Base-by-base conservation (phyloP, 345 rosid genomes). In the Camelina neglecta region DNA sequence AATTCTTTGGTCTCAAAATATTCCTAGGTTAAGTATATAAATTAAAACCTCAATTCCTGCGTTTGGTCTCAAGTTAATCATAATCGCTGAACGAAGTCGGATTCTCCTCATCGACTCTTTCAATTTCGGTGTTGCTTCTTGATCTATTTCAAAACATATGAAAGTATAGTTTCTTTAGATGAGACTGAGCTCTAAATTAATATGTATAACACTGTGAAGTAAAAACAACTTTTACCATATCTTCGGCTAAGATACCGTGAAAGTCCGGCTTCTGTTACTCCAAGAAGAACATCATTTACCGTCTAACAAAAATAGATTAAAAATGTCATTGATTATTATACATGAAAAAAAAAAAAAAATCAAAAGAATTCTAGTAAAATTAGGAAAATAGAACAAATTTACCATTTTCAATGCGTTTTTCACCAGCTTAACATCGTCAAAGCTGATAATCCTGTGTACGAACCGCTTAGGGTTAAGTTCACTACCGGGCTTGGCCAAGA, bases 191-290 rank as follows among this genome's bases (percentile, higher is more conserved):
- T 50, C 15, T 1, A 59, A 35, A 56, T n/a, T 26, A 74, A 56
- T 45, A 44, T 61, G 9, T 35, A 45, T 42, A 29, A 8, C 8
- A 36, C 16, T 49, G 49, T 35, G 9, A 38, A 45, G 60, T 57
- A 13, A 35, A 56, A 11, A 11, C 3, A 55, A 53, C 0, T 9
- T 81, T 79, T 69, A 88, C 96, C 88, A 65, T 84, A 81, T 86
- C 78, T 85, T 53, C 90, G 75, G 49, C 77, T 75, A 49, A 90
- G 78, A 55, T 87, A 90, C 24, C 79, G 84, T 1, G 94, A 87
- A 69, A 93, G 83, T 39, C 86, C 93, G n/a, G 91, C 93, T 69
- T 90, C 87, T 6, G 90, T 86, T 51, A 85, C 76, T 56, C 94
- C 98, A 49, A 87, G 56, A 20, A 88, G 62, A 48, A 93, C 93